Base-by-base conservation (phyloP, 352 stramenopile genomes). In the Globisporangium megalacanthum region DNA sequence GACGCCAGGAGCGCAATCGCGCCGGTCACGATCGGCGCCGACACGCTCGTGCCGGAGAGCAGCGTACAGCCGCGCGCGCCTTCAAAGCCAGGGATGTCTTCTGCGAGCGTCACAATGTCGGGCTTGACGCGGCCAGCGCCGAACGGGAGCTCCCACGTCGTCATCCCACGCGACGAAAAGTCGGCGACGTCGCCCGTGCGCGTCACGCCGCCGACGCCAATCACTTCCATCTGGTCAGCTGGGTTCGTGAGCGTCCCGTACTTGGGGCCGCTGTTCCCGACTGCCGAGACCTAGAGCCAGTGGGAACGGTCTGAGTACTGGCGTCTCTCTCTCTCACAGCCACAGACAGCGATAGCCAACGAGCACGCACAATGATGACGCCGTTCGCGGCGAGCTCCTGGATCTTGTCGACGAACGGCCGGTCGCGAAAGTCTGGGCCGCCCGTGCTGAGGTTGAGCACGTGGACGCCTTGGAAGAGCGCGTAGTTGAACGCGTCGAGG, bases 401-500 rank as follows among this genome's bases (percentile, higher is more conserved):
- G 47, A 96, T 77, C 69, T 96, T 96, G 25, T 95, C 84, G n/a
- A 93, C 73, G 58, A 96, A 96, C 35, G 88, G 88, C 15, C 78
- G 51, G 52, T 96, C 86, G n/a, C 73, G 72, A 42, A 94, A 95
- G 42, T 95, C 88, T 9, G 87, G 80, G 0, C 86, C 83, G 49
- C 87, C 87, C 14, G 88, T 89, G 54, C 83, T 94, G 20, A 95
- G 72, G 60, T 96, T 96, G n/a, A 96, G 60, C 29, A 92, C 71
- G 36, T 95, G 70, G 29, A 95, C 76, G 10, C 68, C 58, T 33
- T 81, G 72, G 50, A 85, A 92, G 6, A 96, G 56, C 17, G 86
- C 82, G 61, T 94, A 96, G 58, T 96, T 96, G 65, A 96, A 94
- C 6, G 86, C 88, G 53, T 96, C 88, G 4, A 95, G 72, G 64